Percentiles rank a stretch among this genome's conserved stretches.
These are phyloP conservation scores for Kazachstania martiniae DNA, from an alignment of 805 yeast species.

Conservation along the genomic window DNA sequence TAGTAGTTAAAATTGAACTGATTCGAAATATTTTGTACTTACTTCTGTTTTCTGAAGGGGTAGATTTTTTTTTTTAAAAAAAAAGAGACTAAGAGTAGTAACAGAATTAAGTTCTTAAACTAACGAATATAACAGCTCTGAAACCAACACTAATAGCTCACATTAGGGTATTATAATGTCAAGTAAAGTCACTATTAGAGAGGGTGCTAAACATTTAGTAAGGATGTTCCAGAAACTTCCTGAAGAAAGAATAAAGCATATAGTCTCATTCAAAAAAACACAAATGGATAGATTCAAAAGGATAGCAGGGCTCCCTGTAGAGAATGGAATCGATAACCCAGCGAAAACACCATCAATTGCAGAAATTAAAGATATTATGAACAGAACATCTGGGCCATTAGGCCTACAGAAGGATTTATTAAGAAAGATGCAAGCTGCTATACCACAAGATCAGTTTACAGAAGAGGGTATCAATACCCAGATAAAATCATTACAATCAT, in stretches of 20 bases:
- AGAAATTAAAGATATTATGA: constrained; percentile 30
- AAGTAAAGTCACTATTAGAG: constrained; percentile 28
- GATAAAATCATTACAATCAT: constrained; percentile 43
- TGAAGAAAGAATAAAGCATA: constrained; percentile 54
- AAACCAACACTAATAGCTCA: too few species aligned
- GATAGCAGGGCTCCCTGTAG: constrained; percentile 34
- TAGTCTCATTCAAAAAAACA: constrained; percentile 56
- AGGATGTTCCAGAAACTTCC: constrained; percentile 53
- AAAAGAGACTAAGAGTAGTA: too few species aligned
- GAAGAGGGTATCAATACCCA: constrained; percentile 42
- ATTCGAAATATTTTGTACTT: too few species aligned
- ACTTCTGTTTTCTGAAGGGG: too few species aligned
- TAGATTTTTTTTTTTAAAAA: too few species aligned
- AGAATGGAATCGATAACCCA: constrained; percentile 23
- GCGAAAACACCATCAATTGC: constrained; percentile 30
- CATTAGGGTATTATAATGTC: not conserved
- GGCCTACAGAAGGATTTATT: constrained; percentile 40
- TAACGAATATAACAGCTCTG: too few species aligned
- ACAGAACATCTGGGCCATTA: constrained; percentile 29
- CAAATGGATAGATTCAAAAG: constrained; percentile 50
- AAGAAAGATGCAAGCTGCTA: constrained; percentile 31
- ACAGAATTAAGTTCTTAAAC: too few species aligned
- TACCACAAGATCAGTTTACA: constrained; percentile 40
- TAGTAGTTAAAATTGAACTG: too few species aligned
- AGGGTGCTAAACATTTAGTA: constrained; percentile 47